Evolutionary conservation across 257 asterid genomes (phyloP), one percentile per base, ranked within the genome.

Genomic region (Thymus mandschuricus): DNA sequence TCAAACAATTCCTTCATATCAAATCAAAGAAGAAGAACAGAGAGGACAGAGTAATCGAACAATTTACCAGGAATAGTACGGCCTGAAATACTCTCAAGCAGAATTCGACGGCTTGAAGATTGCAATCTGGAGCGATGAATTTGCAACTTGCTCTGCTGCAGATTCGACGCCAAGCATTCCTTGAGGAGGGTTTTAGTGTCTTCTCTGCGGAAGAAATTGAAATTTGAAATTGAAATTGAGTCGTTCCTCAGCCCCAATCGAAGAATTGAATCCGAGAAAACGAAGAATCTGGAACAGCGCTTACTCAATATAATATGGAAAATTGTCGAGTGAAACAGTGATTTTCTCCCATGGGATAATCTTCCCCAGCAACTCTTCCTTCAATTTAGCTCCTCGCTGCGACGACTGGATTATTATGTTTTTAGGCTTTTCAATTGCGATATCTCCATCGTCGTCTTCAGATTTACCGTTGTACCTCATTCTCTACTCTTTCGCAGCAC

Each of bases 51-150:
- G 21, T 21, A 21, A 21, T 21, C 21, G 21, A 21, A 21, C 21
- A 21, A 21, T 21, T 21, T 21, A 21, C 21, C 21, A 21, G 21
- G 21, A 21, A 21, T 21, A 21, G 21, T 21, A 21, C 21, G 69
- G 87, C 97, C 97, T 80, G 95, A 89, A 75, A 74, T 52, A 74
- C 90, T 85, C 78, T 81, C 89, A 66, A 92, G 93, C 75, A 87
- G 78, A 70, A 92, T 89, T 77, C 92, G 87, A 64, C 83, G 83
- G 64, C 95, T 81, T 27, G 96, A 84, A 74, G 90, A 84, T 75
- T 71, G 69, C 85, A 91, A 85, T 62, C 84, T 77, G 56, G 84
- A 71, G 21, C 93, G 91, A 34, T 79, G 87, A 44, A 79, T 80
- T 6, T 78, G 66, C 50, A 80, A 61, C 75, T 86, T 80, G 75